These are phyloP conservation scores for Fusarium udum DNA, from an alignment of 2,329 filamentous ascomycete genomes.

Conservation along the genomic window DNA sequence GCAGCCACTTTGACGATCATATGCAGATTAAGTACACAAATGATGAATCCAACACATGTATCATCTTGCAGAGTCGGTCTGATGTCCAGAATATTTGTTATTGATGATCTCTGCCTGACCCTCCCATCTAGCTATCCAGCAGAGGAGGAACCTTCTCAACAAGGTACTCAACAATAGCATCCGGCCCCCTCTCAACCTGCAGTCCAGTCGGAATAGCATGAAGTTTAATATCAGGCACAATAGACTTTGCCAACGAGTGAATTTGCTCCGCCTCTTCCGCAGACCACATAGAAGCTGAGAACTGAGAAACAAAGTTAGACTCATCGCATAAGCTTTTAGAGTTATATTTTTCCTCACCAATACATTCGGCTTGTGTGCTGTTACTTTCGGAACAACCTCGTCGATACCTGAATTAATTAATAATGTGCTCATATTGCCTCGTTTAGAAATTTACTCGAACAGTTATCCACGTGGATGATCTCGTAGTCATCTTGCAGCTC, in stretches of 20 bases:
- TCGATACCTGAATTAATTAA: background rate
- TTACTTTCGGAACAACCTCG: slow-evolving; percentile 13
- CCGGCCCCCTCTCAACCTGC: slow-evolving; percentile 4
- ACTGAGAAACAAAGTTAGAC: background rate
- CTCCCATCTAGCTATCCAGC: background rate
- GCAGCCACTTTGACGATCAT: background rate
- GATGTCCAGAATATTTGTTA: background rate
- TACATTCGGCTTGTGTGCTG: slow-evolving; percentile 2
- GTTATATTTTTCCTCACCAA: background rate
- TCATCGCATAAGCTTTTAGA: accelerated
- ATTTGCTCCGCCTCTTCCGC: slow-evolving; percentile 4
- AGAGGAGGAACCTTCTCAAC: slow-evolving; percentile 15
- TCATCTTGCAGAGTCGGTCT: accelerated
- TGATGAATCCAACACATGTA: accelerated
- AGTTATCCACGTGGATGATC: slow-evolving; percentile 12
- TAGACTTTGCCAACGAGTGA: slow-evolving; percentile 13
- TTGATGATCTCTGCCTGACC: background rate
- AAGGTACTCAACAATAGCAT: slow-evolving; percentile 15
- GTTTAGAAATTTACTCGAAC: background rate
- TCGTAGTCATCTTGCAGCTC: slow-evolving; percentile 9
- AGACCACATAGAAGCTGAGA: slow-evolving; percentile 18
- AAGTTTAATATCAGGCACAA: slow-evolving; percentile 4
- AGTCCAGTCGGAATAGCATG: slow-evolving; percentile 11
- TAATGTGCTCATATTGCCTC: accelerated
- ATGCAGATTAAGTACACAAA: too few species aligned